phyloP scores from a whole-genome alignment of 2,329 filamentous ascomycete species.

The Emergomyces pasteurianus region DNA sequence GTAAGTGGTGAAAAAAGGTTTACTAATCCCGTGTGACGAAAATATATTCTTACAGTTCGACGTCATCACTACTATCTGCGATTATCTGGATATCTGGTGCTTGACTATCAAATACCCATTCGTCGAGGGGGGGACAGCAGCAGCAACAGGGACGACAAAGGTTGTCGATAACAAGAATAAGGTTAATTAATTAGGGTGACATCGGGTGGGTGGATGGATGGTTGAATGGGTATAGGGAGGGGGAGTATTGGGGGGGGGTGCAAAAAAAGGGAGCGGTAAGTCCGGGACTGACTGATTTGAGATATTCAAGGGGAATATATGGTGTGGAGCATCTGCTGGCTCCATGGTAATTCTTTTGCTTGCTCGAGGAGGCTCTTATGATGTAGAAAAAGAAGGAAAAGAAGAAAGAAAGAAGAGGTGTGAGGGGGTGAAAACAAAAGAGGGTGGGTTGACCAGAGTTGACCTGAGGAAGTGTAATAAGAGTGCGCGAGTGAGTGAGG shows the following conservation, averaged over 20 bases:
- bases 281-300: no score
- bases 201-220: no score
- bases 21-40: constrained; percentile 2
- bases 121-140: constrained; percentile 20
- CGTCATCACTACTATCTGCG: constrained; percentile 94
- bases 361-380: not conserved
- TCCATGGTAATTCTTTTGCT: not conserved
- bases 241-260: no score
- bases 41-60: constrained; percentile 46
- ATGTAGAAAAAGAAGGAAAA: no score
- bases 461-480: no score
- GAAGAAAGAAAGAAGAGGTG: not conserved
- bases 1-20: not conserved
- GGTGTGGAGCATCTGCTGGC: not conserved
- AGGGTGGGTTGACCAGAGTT: no score
- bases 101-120: constrained; percentile 84
- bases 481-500: no score
- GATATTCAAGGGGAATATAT: not conserved
- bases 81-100: constrained; percentile 97
- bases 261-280: no score
- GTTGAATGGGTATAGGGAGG: no score
- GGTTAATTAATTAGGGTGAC: no score
- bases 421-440: not conserved
- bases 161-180: no score
- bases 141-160: no score